Base-by-base conservation (phyloP, 345 rosid genomes). In the Syzygium grande region DNA sequence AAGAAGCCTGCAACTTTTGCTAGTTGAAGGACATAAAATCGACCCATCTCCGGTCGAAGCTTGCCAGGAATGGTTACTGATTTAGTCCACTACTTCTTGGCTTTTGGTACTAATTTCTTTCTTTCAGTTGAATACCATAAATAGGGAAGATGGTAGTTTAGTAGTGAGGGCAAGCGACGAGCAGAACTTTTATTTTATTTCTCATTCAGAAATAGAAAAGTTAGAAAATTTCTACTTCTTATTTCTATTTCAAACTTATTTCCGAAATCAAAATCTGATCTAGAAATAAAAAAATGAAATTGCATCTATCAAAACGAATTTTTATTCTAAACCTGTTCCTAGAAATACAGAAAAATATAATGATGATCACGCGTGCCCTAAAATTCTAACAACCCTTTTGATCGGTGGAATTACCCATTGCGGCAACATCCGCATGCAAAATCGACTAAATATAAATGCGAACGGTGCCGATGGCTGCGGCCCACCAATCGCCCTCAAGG, bases 401-500 rank as follows among this genome's bases (percentile, higher is more conserved):
- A 59, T 27, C 11, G 6, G 41, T 38, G 41, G 41, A 38, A 38
- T 38, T 38, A 38, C 41, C 3, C 41, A 3, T 38, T 3, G 41
- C 41, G 41, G 3, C 41, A 41, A 2, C 68, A 12, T 27, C 30
- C 16, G 2, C 8, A 3, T 0, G 14, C 30, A 5, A 59, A 27
- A 27, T 59, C 68, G 23, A 2, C 1, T 25, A 25, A 59, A 11
- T 11, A 59, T 27, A 2, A 59, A 25, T 27, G 14, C 5, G 7
- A 58, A 25, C 3, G 30, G 30, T 25, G 65, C 11, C 29, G 29
- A 59, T 25, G 15, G 6, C 25, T 58, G 65, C n/a, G 29, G 25
- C 6, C 0, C 29, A 51, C 29, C 14, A 25, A 5, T 58, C 61
- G 1, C 59, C 2, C 23, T 1, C 0, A 55, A 41, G 0, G 3